These are phyloP conservation scores for Madurella mycetomatis DNA, from an alignment of 2,329 filamentous ascomycete species.

Conservation along the genomic window DNA sequence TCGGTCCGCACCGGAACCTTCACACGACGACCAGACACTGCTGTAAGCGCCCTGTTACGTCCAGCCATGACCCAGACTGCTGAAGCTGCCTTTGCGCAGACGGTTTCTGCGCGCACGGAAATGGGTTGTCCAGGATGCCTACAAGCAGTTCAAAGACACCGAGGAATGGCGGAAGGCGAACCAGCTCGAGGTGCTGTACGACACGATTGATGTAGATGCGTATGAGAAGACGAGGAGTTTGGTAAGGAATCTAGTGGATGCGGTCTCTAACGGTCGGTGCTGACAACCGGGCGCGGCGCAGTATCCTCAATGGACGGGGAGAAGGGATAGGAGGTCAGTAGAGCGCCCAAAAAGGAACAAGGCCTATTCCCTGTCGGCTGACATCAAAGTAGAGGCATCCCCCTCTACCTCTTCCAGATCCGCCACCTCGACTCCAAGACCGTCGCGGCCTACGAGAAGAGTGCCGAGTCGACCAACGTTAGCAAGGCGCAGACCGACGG, in stretches of 20 bases:
- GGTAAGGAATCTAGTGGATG: slow-evolving; percentile 41
- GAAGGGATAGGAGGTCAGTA: slow-evolving; percentile 62
- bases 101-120: slow-evolving; percentile 82
- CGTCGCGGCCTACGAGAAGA: slow-evolving; percentile 72
- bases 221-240: slow-evolving; percentile 76
- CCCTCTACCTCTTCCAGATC: slow-evolving; percentile 88
- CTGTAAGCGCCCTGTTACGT: slow-evolving; percentile 47
- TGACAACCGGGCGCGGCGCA: slow-evolving; percentile 32
- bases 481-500: slow-evolving; percentile 60
- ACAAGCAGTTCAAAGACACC: slow-evolving; percentile 79
- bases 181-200: slow-evolving; percentile 72
- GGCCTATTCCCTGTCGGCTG: background rate
- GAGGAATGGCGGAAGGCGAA: slow-evolving; percentile 83
- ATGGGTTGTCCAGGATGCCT: slow-evolving; percentile 73
- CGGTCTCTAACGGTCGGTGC: background rate
- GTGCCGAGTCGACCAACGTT: slow-evolving; percentile 48
- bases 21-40: slow-evolving; percentile 69
- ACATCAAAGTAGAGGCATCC: slow-evolving; percentile 63
- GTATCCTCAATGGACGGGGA: slow-evolving; percentile 95
- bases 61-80: background rate
- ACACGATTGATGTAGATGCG: slow-evolving; percentile 77
- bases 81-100: slow-evolving; percentile 39
- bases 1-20: slow-evolving; percentile 50
- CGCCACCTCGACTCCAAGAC: slow-evolving; percentile 77
- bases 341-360: background rate